phyloP scores from a whole-genome alignment of 805 yeast genomes.

The Wickerhamomyces hampshirensis region DNA sequence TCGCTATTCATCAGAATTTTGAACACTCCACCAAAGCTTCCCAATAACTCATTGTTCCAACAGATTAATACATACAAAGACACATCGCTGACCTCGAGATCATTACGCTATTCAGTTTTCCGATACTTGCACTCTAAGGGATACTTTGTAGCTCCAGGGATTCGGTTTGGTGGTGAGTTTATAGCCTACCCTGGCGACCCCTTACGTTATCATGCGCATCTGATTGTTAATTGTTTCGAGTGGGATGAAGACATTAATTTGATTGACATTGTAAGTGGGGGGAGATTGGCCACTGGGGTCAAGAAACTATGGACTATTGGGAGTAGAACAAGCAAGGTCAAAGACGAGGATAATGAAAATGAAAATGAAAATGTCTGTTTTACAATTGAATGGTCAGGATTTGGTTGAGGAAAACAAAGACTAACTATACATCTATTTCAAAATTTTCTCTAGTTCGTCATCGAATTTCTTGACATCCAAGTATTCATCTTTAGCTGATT shows the following conservation, averaged over 20 bases:
- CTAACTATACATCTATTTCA: constrained; percentile 4
- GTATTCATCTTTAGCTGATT: constrained; percentile 31
- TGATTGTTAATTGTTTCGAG: constrained; percentile 52
- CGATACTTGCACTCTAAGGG: constrained; percentile 27
- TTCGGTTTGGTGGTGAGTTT: constrained; percentile 85
- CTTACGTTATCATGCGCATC: constrained; percentile 81
- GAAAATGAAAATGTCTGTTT: constrained; percentile 39
- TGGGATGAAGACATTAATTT: constrained; percentile 52
- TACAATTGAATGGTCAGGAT: constrained; percentile 95
- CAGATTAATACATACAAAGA: constrained; percentile 9
- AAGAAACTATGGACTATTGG: constrained; percentile 75
- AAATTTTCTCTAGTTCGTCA: constrained; percentile 18
- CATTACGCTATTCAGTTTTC: constrained; percentile 12
- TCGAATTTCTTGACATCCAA: constrained; percentile 25
- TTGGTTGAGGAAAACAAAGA: no score
- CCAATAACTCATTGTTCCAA: constrained; percentile 12
- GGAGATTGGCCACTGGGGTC: constrained; percentile 88
- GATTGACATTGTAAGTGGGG: constrained; percentile 68
- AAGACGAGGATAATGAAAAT: constrained; percentile 13
- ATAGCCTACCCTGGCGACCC: constrained; percentile 96
- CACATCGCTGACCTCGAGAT: constrained; percentile 2
- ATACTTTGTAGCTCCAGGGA: constrained; percentile 72
- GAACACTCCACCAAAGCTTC: constrained; percentile 15
- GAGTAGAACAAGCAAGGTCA: constrained; percentile 27
- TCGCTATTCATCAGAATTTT: constrained; percentile 15